Percentiles rank a stretch among this genome's conserved stretches.
phyloP scores from a whole-genome alignment of 2,329 filamentous ascomycete genomes.

The Coniochaeta prunicola region DNA sequence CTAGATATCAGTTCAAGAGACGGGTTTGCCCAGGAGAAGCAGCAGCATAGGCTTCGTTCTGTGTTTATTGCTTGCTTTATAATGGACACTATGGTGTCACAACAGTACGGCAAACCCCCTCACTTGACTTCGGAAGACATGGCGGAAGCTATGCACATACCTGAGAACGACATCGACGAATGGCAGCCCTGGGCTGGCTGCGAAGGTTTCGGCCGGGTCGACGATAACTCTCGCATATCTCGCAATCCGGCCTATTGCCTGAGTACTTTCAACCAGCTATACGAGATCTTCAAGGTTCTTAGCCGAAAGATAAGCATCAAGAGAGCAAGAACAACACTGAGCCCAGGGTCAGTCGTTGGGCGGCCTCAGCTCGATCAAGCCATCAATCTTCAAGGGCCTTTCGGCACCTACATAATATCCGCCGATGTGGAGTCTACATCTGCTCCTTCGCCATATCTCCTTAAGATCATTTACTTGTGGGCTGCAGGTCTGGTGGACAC shows the following conservation, averaged over 20 bases:
- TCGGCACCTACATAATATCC: slow-evolving; percentile 14
- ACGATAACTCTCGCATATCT: slow-evolving; percentile 13
- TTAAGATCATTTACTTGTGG: slow-evolving; percentile 18
- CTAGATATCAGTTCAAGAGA: slow-evolving; percentile 18
- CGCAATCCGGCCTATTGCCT: slow-evolving; percentile 26
- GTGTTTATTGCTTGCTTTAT: slow-evolving; percentile 50
- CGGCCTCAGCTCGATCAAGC: slow-evolving; percentile 12
- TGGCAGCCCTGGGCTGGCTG: slow-evolving; percentile 65
- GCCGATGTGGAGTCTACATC: slow-evolving; percentile 9
- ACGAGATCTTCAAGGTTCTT: slow-evolving; percentile 28
- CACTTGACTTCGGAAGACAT: slow-evolving; percentile 42
- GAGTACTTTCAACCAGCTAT: slow-evolving; percentile 35
- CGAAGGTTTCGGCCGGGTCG: slow-evolving; percentile 23
- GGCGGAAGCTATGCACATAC: slow-evolving; percentile 34
- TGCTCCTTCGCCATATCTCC: slow-evolving; percentile 18
- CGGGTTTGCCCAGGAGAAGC: neutral
- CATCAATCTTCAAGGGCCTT: slow-evolving; percentile 12
- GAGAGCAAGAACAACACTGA: slow-evolving; percentile 7
- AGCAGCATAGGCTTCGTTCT: slow-evolving; percentile 9
- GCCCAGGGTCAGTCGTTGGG: slow-evolving; percentile 4
- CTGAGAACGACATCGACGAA: slow-evolving; percentile 64
- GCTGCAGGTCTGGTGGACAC: slow-evolving; percentile 13
- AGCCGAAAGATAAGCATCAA: slow-evolving; percentile 11
- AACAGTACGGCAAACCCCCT: slow-evolving; percentile 40
- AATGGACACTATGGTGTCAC: slow-evolving; percentile 51